Evolutionary conservation across 176 grass and related monocot genomes (phyloP).

Genomic region (Alopecurus myosuroides): DNA sequence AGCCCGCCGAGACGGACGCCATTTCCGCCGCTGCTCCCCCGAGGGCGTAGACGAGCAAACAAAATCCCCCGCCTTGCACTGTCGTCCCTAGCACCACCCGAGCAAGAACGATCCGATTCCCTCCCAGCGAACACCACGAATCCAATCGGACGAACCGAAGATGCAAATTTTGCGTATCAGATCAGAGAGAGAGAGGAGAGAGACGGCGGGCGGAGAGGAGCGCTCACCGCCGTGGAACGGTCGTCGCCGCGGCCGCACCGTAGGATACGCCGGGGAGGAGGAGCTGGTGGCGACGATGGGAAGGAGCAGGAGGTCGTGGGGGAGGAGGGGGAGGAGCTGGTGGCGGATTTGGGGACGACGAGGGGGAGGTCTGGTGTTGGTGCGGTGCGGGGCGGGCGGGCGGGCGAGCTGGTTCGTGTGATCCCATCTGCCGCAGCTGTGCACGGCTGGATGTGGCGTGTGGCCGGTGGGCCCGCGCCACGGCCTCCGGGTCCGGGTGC

Average conservation of each 20-base stretch:
- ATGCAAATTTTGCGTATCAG: neutral
- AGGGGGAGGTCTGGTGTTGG: neutral
- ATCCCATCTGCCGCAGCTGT: conserved; percentile 33
- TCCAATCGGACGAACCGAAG: neutral
- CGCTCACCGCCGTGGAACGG: conserved; percentile 24
- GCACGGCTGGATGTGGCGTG: conserved; percentile 20
- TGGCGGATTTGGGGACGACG: conserved; percentile 25
- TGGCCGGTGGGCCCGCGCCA: neutral
- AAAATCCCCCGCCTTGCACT: neutral
- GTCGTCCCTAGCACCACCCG: neutral
- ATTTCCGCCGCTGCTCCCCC: conserved; percentile 6
- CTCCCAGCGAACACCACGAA: neutral
- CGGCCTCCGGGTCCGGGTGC: neutral
- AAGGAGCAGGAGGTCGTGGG: neutral
- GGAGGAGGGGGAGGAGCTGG: neutral
- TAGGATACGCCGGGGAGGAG: neutral
- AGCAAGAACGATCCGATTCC: conserved; percentile 11
- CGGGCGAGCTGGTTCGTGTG: conserved; percentile 29
- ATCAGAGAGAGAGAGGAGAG: neutral
- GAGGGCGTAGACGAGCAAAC: neutral
- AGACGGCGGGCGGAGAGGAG: neutral
- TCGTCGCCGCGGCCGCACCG: neutral
- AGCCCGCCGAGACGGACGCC: neutral
- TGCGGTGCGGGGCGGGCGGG: neutral
- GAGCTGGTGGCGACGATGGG: conserved; percentile 3